Base-by-base conservation (phyloP, 78 protist genomes). In the Chrysochromulina parva region DNA sequence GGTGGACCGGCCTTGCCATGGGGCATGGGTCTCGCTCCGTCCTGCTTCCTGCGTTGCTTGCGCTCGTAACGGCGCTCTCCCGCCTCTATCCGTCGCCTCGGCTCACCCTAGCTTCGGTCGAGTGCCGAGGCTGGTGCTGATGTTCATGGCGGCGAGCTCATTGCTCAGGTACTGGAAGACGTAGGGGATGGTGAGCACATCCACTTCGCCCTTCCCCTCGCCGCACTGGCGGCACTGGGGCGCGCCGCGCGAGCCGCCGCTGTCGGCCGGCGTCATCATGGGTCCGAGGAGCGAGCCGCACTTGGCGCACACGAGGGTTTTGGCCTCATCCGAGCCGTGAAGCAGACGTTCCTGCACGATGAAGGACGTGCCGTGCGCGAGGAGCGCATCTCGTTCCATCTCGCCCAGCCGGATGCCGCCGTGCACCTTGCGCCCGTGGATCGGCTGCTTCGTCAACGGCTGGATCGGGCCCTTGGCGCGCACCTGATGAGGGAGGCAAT, bases 301-400 rank as follows among this genome's bases (percentile, higher is more conserved):
- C 47, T 38, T 14, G n/a, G 60, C 38, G 58, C 91, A 88, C 10
- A 66, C 62, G 81, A 60, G 78, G 17, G 90, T 47, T 24, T 24
- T 10, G 48, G 78, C 54, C n/a, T 60, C 73, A 53, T 86, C 90
- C 24, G 90, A 86, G 80, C 90, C 62, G 59, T 20, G 28, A 11
- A 86, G 54, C 48, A 86, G 90, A 13, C 99, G 97, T 90, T 98
- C 99, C 55, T 95, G 94, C 59, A 99, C 82, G 48, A 97, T 86
- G 86, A 89, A 95, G 7, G 99, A 62, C 16, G 94, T 67, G 69
- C 99, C 99, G 93, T 99, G 99, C 11, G 98, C 97, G 9, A 98
- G 71, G 62, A 99, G 76, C 7, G 98, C 91, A 57, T 99, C 99
- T 52, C 99, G 98, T 93, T 99, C 99, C 99, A 99, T 99, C 92